A percentile compares a stretch with the other conserved stretches of the same genome.
These are phyloP conservation scores for Exophiala mesophila DNA, from an alignment of 2,329 filamentous ascomycete species.

Conservation along the genomic window DNA sequence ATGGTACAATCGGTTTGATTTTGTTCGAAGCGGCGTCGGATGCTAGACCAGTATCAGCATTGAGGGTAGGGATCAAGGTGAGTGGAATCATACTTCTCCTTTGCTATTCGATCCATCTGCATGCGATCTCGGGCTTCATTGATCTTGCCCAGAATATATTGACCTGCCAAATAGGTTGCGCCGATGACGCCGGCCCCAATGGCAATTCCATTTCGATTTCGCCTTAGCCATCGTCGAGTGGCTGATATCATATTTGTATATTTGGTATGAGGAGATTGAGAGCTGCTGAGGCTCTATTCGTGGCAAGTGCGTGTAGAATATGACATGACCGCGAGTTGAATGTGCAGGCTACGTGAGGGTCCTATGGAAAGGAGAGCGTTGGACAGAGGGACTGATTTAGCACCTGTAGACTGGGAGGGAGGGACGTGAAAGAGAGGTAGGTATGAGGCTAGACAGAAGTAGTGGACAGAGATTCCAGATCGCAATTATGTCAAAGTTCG, in stretches of 20 bases:
- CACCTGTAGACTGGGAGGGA: no score
- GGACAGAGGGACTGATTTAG: no score
- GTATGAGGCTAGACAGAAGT: no score
- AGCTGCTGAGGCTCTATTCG: slow-evolving; percentile 3
- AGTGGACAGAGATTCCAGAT: slow-evolving; percentile 5
- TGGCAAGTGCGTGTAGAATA: slow-evolving; percentile 10
- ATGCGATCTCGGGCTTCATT: slow-evolving; percentile 92
- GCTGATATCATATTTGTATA: slow-evolving; percentile 56
- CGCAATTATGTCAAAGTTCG: slow-evolving; percentile 8
- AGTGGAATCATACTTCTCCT: slow-evolving; percentile 71
- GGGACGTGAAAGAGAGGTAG: no score
- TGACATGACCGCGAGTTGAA: slow-evolving; percentile 21
- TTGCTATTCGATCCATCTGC: slow-evolving; percentile 90
- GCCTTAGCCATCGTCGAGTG: slow-evolving; percentile 83
- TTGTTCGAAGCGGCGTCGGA: slow-evolving; percentile 93
- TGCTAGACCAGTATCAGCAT: slow-evolving; percentile 49
- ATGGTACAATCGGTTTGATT: slow-evolving; percentile 99
- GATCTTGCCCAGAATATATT: slow-evolving; percentile 89
- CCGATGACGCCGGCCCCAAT: slow-evolving; percentile 83
- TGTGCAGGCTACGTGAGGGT: no score
- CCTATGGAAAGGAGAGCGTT: no score
- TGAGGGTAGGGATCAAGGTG: background rate
- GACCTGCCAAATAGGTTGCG: slow-evolving; percentile 83
- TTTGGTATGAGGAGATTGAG: slow-evolving; percentile 42
- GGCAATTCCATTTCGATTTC: slow-evolving; percentile 84